A percentile compares a stretch with the other conserved stretches of the same genome.
These are phyloP conservation scores for Eucalyptus leucophloia DNA, from an alignment of 345 rosid species.

Conservation along the genomic window DNA sequence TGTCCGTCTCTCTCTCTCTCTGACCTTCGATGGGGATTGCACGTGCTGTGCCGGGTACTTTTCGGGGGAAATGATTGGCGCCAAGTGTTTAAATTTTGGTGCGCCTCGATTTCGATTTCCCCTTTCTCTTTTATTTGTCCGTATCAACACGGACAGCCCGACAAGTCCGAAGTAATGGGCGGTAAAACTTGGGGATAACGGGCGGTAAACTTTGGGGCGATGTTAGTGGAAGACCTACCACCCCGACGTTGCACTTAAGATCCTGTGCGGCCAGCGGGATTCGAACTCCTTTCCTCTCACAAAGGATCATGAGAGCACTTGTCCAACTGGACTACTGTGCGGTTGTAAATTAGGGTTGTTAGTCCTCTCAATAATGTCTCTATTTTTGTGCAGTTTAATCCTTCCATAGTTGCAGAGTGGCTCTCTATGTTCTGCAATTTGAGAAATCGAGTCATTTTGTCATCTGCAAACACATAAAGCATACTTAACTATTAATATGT, in stretches of 20 bases:
- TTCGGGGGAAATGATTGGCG: not conserved
- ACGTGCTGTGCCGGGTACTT: not conserved
- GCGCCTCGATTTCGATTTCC: not conserved
- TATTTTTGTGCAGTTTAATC: not conserved
- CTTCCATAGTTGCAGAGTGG: not conserved
- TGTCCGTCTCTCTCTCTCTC: not conserved
- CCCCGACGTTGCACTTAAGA: too few species aligned
- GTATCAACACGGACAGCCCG: too few species aligned
- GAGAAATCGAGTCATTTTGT: not conserved
- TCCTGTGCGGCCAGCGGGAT: too few species aligned
- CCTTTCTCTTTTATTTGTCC: not conserved
- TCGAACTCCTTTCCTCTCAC: too few species aligned
- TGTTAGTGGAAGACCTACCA: too few species aligned
- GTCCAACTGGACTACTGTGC: too few species aligned
- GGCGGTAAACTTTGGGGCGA: too few species aligned
- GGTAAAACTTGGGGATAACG: too few species aligned
- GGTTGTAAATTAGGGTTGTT: too few species aligned
- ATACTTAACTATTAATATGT: not conserved
- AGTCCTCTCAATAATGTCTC: not conserved
- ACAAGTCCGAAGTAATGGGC: too few species aligned
- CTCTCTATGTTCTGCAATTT: not conserved
- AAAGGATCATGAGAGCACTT: too few species aligned
- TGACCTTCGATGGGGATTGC: not conserved
- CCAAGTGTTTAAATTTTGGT: not conserved
- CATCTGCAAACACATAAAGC: fast-evolving